Evolutionary conservation across 2,329 filamentous ascomycete species (phyloP).

Genomic region (Nothophaeocryptopus gaeumannii): DNA sequence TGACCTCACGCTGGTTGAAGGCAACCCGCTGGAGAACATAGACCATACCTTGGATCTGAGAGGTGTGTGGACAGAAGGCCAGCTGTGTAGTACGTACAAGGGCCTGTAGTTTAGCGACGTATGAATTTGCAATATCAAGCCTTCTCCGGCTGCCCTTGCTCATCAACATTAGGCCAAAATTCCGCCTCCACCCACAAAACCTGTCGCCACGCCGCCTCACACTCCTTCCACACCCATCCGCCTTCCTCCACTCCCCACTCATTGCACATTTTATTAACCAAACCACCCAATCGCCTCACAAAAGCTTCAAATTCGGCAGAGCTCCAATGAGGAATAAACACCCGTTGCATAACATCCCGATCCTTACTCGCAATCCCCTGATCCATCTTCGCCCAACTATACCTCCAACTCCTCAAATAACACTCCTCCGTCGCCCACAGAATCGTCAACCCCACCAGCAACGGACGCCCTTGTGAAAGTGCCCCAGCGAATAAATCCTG

Average conservation of each 20-base stretch:
- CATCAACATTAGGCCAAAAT: slow-evolving; percentile 42
- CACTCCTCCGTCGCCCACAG: slow-evolving; percentile 71
- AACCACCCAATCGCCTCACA: slow-evolving; percentile 44
- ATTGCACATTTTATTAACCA: slow-evolving; percentile 45
- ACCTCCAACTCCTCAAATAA: slow-evolving; percentile 49
- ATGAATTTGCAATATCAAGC: not conserved
- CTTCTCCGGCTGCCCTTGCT: too few species aligned
- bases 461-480: slow-evolving; percentile 47
- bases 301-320: slow-evolving; percentile 49
- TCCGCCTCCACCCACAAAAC: slow-evolving; percentile 48
- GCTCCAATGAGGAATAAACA: slow-evolving; percentile 52
- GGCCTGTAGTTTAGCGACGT: not conserved
- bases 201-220: slow-evolving; percentile 49
- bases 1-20: slow-evolving; percentile 45
- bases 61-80: slow-evolving; percentile 45
- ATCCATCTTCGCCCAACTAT: slow-evolving; percentile 36
- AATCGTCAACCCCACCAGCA: slow-evolving; percentile 67
- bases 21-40: slow-evolving; percentile 44
- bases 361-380: slow-evolving; percentile 27
- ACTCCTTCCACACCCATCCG: slow-evolving; percentile 48
- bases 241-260: slow-evolving; percentile 39
- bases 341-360: slow-evolving; percentile 47
- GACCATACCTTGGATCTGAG: slow-evolving; percentile 41
- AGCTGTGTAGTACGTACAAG: slow-evolving; percentile 18
- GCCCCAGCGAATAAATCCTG: slow-evolving; percentile 59